Evolutionary conservation across 345 rosid species (phyloP), one percentile per base, ranked within the genome.

Genomic region (Odontarrhena argentea): DNA sequence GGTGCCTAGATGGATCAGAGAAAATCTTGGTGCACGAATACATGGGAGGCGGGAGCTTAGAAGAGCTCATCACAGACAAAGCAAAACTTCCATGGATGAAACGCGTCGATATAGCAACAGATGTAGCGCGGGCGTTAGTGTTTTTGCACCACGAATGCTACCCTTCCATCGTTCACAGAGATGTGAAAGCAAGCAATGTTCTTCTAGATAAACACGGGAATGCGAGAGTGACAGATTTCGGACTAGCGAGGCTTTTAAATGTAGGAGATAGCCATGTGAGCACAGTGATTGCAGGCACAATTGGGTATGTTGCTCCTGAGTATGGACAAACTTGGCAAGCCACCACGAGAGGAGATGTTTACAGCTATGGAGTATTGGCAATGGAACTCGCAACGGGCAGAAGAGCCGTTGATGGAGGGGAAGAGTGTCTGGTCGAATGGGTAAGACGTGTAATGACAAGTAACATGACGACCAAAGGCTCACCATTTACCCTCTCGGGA

Each of bases 271-370:
- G 88, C 68, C 97, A 93, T 41, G 98, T 93, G 51, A 93, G 92
- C 83, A 90, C 97, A 1, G 85, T 78, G 78, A 85, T 90, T 26
- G 98, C 98, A 0, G 98, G 98, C 10, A 93, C 98, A 2, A 60
- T 93, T 0, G 97, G 98, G 4, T 93, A 93, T 48, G 97, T 93
- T 22, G 98, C 97, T 18, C 98, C 98, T 0, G 97, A 93, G 76
- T 93, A 93, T 30, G 94, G 98, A 37, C 98, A 90, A 67, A 90
- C 93, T 8, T 90, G 96, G 90, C 86, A 83, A 22, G 97, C 97
- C 3, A 93, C 98, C 3, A 88, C 92, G 3, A 90, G 88, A 68
- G 98, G 98, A 3, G 98, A 93, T 44, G 98, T 93, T 55, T 93
- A 90, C 60, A 93, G 98, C 52, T 93, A 80, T 24, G 98, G 98